phyloP scores from a whole-genome alignment of 1,284 basidiomycete genomes.

The Ceratobasidium sp. region DNA sequence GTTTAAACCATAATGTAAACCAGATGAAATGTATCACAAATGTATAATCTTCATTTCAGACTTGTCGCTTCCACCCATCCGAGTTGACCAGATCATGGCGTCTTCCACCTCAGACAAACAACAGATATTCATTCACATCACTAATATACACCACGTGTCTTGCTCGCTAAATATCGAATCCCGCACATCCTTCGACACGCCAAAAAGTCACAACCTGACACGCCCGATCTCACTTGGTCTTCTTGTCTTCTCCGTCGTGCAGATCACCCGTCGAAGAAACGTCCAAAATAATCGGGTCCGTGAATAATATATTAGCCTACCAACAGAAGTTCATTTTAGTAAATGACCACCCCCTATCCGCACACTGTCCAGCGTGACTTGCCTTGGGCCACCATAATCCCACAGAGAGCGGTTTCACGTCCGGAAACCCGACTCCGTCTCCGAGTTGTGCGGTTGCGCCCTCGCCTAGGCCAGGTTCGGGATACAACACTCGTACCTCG shows the following conservation, averaged over 20 bases:
- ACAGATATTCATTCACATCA: no score
- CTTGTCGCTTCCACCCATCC: no score
- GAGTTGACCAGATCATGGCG: no score
- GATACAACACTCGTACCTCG: conserved; percentile 17
- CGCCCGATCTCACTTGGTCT: conserved; percentile 16
- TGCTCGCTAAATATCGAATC: no score
- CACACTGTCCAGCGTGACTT: background rate
- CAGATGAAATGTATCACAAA: no score
- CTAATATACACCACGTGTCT: no score
- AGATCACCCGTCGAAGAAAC: background rate
- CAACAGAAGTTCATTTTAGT: no score
- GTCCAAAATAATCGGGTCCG: conserved; percentile 7
- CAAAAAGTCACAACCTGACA: no score
- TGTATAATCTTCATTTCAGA: no score
- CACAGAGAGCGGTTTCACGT: conserved; percentile 1
- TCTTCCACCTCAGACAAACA: no score
- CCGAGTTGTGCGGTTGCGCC: background rate
- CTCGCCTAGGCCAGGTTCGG: conserved; percentile 13
- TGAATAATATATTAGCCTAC: conserved; percentile 15
- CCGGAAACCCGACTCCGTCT: conserved; percentile 33
- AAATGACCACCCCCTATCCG: no score
- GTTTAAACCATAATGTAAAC: background rate
- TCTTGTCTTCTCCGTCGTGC: conserved; percentile 7
- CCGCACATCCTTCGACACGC: no score
- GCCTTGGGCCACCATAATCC: conserved; percentile 33